Evolutionary conservation across 495 filamentous ascomycete species (phyloP).

Genomic region (Podospora comata): DNA sequence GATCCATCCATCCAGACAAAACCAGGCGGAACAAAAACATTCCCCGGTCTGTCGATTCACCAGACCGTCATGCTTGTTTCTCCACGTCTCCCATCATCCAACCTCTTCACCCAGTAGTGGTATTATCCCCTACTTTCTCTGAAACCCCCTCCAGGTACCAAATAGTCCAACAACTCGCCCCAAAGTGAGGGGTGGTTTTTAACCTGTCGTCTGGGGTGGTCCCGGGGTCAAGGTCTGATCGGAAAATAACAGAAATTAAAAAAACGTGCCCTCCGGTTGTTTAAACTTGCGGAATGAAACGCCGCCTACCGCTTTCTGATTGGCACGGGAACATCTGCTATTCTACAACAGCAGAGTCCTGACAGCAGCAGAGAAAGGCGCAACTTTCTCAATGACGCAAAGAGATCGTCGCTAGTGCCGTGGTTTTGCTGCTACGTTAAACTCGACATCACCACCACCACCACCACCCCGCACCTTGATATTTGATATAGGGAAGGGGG

Average conservation of each 20-base stretch:
- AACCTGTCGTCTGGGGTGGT: background rate
- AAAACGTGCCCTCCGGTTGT: constrained; percentile 26
- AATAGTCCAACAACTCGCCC: background rate
- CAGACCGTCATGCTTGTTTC: background rate
- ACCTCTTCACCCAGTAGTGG: background rate
- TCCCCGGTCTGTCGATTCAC: background rate
- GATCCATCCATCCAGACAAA: background rate
- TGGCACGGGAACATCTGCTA: constrained; percentile 19
- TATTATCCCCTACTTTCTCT: background rate
- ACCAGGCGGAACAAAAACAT: background rate
- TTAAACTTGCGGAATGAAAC: constrained; percentile 32
- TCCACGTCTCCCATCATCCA: background rate
- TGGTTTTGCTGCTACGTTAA: background rate
- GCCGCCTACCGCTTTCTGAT: constrained; percentile 20
- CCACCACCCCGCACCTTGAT: background rate
- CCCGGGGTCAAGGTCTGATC: constrained; percentile 21
- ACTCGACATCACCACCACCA: background rate
- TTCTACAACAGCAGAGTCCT: background rate
- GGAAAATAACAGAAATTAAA: constrained; percentile 33
- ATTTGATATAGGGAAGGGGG: background rate
- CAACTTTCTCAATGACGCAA: constrained; percentile 9
- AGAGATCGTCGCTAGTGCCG: background rate
- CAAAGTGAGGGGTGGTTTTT: background rate
- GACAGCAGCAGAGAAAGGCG: background rate
- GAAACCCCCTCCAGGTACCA: background rate